Evolutionary conservation across 164 flowering plant species (phyloP), one percentile per base, ranked within the genome.

Genomic region (Aristolochia californica): DNA sequence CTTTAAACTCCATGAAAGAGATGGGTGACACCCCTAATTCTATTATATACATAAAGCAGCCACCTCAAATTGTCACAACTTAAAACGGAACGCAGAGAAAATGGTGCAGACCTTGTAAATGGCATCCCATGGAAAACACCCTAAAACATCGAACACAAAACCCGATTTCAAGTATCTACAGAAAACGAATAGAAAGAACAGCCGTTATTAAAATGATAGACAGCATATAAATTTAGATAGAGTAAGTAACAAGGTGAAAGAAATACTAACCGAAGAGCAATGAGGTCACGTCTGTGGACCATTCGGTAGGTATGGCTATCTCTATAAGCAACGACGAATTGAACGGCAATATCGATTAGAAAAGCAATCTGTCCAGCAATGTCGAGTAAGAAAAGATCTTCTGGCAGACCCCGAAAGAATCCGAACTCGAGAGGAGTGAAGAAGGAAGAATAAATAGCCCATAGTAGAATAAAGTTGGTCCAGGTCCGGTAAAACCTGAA

Each of bases 361-460:
- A 93, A 93, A 53, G 94, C 91, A 5, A 80, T 21, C 70, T 89
- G 97, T 49, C 88, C 94, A 26, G 62, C 77, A 40, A 87, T 78
- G 75, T 93, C 99, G 28, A 93, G 73, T 26, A 83, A 64, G 54
- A 78, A 74, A 20, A 93, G 78, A 48, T 76, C 66, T 64, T 77
- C 59, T 1, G 94, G 91, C 55, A 93, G 71, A 34, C 99, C 99
- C 55, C 90, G 71, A 76, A 93, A 87, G 83, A 93, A 93, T 2
- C 89, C 99, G 53, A 93, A 93, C 79, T 93, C 99, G 66, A 93
- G 23, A 5, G 99, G 99, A 2, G 99, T 93, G 73, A 93, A 89
- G 77, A 81, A 80, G 10, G 97, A 87, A 0, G 99, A 93, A 74
- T 93, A 89, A 0, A 87, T 27, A 27, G 99, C 97, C 96, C 96